Evolutionary conservation across 192 early-diverging fungal species (phyloP).

Genomic region (Globomyces pollinis-pini): DNA sequence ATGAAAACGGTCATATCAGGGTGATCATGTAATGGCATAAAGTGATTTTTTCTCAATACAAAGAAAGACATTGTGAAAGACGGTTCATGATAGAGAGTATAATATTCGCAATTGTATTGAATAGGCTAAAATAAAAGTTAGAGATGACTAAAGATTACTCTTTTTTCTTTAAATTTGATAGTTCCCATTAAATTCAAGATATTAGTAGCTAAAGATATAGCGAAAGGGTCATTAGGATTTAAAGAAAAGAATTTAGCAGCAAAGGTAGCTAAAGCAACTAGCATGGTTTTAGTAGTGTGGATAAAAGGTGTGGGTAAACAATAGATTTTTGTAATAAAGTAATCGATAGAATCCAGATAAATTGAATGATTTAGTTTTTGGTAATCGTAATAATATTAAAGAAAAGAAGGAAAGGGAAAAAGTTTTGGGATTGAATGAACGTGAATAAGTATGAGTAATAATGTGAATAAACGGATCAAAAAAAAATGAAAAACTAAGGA

Average conservation of each 20-base stretch:
- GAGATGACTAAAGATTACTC: neutral
- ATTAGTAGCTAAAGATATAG: neutral
- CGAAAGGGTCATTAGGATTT: neutral
- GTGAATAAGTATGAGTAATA: too few species aligned
- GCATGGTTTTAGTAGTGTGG: too few species aligned
- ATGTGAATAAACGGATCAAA: too few species aligned
- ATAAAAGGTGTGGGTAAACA: too few species aligned
- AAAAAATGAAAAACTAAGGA: too few species aligned
- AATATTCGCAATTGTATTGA: constrained; percentile 6
- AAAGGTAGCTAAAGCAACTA: constrained; percentile 6
- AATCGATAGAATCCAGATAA: too few species aligned
- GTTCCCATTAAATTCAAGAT: neutral
- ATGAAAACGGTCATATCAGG: constrained; percentile 40
- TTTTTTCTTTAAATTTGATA: neutral
- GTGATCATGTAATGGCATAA: constrained; percentile 38
- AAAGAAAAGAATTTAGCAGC: constrained; percentile 8
- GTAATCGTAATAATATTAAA: too few species aligned
- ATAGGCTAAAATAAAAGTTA: neutral
- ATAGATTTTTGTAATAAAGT: too few species aligned
- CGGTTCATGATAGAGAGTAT: constrained; percentile 13
- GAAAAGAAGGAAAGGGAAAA: too few species aligned
- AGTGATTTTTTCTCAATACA: constrained; percentile 28
- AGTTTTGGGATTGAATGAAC: too few species aligned
- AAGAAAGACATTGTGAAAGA: constrained; percentile 37
- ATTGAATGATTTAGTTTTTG: too few species aligned